A percentile compares a stretch with the other conserved stretches of the same genome.
Conservation (phyloP, 2,329 filamentous ascomycete species). For the Diaporthe sp. region DNA sequence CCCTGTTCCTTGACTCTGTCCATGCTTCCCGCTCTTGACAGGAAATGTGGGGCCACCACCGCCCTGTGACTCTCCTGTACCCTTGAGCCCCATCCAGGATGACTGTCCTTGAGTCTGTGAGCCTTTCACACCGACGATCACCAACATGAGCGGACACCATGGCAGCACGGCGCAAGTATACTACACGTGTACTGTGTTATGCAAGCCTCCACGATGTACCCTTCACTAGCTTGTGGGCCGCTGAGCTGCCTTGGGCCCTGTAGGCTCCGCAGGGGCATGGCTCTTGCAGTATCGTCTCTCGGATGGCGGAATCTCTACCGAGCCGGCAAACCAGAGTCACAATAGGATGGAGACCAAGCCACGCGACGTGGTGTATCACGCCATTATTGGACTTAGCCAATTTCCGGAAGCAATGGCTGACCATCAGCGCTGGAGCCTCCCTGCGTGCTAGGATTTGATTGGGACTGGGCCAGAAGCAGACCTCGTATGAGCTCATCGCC, state of each 20-base stretch:
- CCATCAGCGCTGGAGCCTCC: background rate
- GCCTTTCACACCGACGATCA: slow-evolving; percentile 8
- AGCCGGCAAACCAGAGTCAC: slow-evolving; percentile 14
- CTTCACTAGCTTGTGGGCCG: slow-evolving; percentile 3
- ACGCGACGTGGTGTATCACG: slow-evolving; percentile 36
- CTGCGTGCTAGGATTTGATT: background rate
- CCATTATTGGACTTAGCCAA: slow-evolving; percentile 19
- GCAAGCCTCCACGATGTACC: background rate
- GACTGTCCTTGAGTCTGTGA: background rate
- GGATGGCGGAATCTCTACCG: slow-evolving; percentile 26
- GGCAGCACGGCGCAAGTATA: background rate
- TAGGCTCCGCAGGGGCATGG: background rate
- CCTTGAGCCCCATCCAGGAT: slow-evolving; percentile 33
- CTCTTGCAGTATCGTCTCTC: background rate
- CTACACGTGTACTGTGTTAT: slow-evolving; percentile 1
- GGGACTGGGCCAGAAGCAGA: background rate
- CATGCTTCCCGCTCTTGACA: slow-evolving; percentile 40
- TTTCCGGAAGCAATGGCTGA: slow-evolving; percentile 10
- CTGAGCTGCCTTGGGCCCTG: slow-evolving; percentile 1
- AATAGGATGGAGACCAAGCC: slow-evolving; percentile 21
- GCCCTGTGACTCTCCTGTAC: slow-evolving; percentile 11
- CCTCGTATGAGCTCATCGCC: slow-evolving; percentile 9
- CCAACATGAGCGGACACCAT: background rate
- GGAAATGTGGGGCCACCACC: slow-evolving; percentile 40
- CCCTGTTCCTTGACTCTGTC: slow-evolving; percentile 34